Evolutionary conservation across 306 rosid genomes (phyloP).

Genomic region (Hippophae rhamnoides): DNA sequence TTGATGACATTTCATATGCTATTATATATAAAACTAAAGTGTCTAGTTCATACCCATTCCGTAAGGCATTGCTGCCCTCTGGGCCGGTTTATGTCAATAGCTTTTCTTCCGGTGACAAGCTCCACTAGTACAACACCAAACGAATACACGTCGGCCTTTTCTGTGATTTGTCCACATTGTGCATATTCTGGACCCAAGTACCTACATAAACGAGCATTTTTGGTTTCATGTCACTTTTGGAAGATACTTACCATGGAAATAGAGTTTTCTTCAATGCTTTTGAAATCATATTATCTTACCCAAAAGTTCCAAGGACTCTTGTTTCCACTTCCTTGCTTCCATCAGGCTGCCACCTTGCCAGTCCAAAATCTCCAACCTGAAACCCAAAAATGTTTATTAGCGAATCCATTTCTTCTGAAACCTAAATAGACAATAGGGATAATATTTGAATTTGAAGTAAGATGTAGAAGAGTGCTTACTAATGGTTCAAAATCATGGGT

Average conservation of each 20-base stretch:
- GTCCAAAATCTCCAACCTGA: constrained; percentile 58
- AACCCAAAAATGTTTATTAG: constrained; percentile 3
- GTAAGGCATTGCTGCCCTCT: constrained; percentile 92
- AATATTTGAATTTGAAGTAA: neutral
- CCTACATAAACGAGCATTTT: constrained; percentile 27
- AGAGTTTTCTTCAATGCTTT: neutral
- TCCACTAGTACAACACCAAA: constrained; percentile 83
- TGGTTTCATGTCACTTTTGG: constrained; percentile 4
- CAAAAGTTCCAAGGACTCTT: constrained; percentile 87
- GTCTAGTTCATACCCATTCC: constrained; percentile 63
- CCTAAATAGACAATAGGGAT: neutral
- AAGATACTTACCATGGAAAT: constrained; percentile 3
- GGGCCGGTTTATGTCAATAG: constrained; percentile 67
- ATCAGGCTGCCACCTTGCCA: constrained; percentile 98
- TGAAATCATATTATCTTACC: constrained; percentile 29
- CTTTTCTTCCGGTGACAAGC: constrained; percentile 89
- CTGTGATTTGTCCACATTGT: constrained; percentile 94
- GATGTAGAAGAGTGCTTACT: constrained; percentile 35
- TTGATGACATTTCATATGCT: neutral
- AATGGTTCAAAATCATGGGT: constrained; percentile 97
- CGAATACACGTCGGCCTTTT: constrained; percentile 92
- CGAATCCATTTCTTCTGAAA: constrained; percentile 7
- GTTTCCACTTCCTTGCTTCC: constrained; percentile 88
- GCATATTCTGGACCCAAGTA: constrained; percentile 97
- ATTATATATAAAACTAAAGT: neutral